These are phyloP conservation scores for Datisca glomerata DNA, from an alignment of 306 rosid species.

Conservation along the genomic window DNA sequence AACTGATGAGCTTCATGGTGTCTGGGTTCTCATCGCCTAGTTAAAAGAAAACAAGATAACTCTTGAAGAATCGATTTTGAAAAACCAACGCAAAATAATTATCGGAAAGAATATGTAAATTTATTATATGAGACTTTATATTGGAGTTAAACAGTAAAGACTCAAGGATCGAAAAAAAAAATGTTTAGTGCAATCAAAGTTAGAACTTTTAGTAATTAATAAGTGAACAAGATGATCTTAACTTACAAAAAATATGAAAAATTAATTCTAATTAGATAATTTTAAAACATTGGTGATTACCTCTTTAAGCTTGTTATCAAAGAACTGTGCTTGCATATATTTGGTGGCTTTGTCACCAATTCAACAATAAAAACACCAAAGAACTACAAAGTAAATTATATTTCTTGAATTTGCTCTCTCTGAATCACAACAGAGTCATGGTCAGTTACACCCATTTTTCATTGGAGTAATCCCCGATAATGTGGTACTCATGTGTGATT, in stretches of 20 bases:
- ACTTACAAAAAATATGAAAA: background rate
- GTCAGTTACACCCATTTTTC: conserved; percentile 21
- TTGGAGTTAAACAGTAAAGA: background rate
- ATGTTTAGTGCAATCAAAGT: too few relatives aligned
- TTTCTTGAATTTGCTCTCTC: conserved; percentile 50
- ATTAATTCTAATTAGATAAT: background rate
- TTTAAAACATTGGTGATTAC: conserved; percentile 13
- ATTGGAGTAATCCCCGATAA: conserved; percentile 16
- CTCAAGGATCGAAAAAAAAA: too few relatives aligned
- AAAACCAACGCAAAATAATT: too few relatives aligned
- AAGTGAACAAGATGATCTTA: too few relatives aligned
- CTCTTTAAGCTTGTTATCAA: conserved; percentile 47
- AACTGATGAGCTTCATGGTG: conserved; percentile 68
- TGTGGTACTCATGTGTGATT: conserved; percentile 56
- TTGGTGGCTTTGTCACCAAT: conserved; percentile 55
- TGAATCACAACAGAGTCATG: conserved; percentile 56
- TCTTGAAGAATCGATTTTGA: background rate
- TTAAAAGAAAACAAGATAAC: background rate
- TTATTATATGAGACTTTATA: conserved; percentile 24
- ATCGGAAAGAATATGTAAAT: background rate
- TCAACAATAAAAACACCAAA: conserved; percentile 53
- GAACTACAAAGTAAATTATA: conserved; percentile 62
- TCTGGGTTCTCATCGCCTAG: conserved; percentile 80
- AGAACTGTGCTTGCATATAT: conserved; percentile 60
- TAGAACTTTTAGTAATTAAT: too few relatives aligned